Percentiles rank a stretch among this genome's conserved stretches.
These are phyloP conservation scores for Colletotrichum costaricense DNA, from an alignment of 2,329 filamentous ascomycete genomes.

Conservation along the genomic window DNA sequence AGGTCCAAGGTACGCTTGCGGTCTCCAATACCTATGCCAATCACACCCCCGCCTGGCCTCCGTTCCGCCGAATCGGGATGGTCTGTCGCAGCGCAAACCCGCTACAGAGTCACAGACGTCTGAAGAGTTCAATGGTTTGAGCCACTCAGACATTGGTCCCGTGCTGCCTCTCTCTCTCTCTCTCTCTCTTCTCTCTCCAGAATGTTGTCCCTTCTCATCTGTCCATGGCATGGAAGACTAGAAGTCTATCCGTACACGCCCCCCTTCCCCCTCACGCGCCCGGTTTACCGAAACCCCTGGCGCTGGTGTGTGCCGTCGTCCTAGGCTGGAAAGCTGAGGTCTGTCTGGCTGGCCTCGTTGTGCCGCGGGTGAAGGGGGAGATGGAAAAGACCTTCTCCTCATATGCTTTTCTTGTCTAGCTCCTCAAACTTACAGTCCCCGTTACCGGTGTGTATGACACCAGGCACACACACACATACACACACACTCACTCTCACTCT, in stretches of 20 bases:
- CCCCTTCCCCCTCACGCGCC: conserved; percentile 5
- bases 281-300: conserved; percentile 25
- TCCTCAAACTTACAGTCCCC: neutral
- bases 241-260: conserved; percentile 15
- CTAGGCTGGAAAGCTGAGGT: neutral
- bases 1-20: conserved; percentile 17
- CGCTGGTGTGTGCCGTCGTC: neutral
- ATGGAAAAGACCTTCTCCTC: conserved; percentile 16
- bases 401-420: conserved; percentile 20
- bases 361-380: conserved; percentile 32
- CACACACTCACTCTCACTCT: neutral
- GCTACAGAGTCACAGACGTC: conserved; percentile 33
- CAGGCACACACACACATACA: neutral
- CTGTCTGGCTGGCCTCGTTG: neutral
- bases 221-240: neutral
- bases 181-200: neutral
- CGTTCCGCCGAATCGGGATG: conserved; percentile 37
- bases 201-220: neutral
- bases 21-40: neutral
- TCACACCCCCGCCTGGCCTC: conserved; percentile 8
- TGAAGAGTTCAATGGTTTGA: conserved; percentile 33
- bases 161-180: neutral
- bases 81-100: conserved; percentile 22
- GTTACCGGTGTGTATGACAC: neutral
- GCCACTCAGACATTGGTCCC: conserved; percentile 12